Evolutionary conservation across 108 stramenopile genomes (phyloP).

Genomic region (Schizochytrium sp.): DNA sequence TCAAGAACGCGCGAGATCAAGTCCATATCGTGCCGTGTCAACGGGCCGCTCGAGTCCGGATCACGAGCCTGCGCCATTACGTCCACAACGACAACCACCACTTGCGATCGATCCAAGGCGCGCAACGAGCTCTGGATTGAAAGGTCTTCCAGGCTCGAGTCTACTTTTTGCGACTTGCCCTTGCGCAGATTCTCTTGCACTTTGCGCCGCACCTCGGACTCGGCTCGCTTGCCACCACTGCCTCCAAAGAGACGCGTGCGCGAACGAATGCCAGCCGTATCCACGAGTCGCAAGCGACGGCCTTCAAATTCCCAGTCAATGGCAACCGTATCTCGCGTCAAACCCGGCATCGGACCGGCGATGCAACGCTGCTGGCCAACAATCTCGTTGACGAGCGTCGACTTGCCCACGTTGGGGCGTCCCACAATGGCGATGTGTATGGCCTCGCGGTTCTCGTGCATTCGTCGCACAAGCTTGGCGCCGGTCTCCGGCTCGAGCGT

Average conservation of each 20-base stretch:
- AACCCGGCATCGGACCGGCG: slow-evolving; percentile 71
- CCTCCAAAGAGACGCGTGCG: background rate
- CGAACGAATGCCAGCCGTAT: slow-evolving; percentile 92
- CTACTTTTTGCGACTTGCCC: background rate
- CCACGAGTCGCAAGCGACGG: slow-evolving; percentile 83
- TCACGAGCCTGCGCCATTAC: slow-evolving; percentile 54
- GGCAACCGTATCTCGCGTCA: slow-evolving; percentile 94
- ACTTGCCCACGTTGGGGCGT: slow-evolving; percentile 94
- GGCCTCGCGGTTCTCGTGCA: slow-evolving; percentile 20
- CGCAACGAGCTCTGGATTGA: background rate
- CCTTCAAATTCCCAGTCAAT: slow-evolving; percentile 73
- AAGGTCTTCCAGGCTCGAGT: background rate
- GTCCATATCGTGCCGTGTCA: slow-evolving; percentile 66
- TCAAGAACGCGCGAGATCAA: slow-evolving; percentile 71
- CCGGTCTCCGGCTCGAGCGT: background rate
- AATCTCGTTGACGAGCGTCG: slow-evolving; percentile 75
- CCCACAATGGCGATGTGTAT: slow-evolving; percentile 92
- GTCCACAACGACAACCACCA: slow-evolving; percentile 80
- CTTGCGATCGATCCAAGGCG: background rate
- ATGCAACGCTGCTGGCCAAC: slow-evolving; percentile 81
- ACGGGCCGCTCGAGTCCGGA: slow-evolving; percentile 45
- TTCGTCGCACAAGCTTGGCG: background rate
- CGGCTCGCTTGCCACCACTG: background rate
- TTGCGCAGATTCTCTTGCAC: background rate
- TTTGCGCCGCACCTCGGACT: background rate